Evolutionary conservation across 352 stramenopile genomes (phyloP).

Genomic region (Phytopythium sindhum): DNA sequence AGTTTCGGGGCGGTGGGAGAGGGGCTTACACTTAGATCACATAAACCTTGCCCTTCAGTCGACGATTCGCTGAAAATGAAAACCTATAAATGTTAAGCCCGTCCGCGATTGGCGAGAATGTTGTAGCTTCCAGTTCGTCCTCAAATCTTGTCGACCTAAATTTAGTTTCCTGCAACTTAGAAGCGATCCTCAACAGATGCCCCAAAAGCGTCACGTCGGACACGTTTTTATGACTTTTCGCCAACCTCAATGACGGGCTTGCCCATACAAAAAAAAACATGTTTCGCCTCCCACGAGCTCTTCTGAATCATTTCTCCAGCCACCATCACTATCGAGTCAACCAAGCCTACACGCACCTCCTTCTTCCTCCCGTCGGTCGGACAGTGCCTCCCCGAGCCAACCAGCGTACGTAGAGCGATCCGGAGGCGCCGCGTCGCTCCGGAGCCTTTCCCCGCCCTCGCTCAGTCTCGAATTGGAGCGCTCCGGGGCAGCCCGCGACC

Average conservation of each 20-base stretch:
- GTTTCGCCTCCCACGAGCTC: background rate
- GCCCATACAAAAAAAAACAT: background rate
- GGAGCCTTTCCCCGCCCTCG: background rate
- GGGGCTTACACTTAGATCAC: background rate
- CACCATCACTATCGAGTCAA: too few relatives aligned
- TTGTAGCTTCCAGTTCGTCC: background rate
- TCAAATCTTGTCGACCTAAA: background rate
- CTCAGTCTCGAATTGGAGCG: constrained; percentile 1
- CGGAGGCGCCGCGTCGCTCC: too few relatives aligned
- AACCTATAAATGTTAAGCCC: background rate
- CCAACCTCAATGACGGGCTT: background rate
- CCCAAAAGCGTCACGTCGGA: background rate
- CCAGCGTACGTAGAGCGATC: too few relatives aligned
- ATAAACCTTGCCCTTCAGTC: background rate
- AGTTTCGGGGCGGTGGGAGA: constrained; percentile 3
- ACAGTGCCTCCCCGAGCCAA: too few relatives aligned
- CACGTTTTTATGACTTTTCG: constrained; percentile 1
- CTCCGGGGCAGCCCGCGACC: background rate
- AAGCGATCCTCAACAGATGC: background rate
- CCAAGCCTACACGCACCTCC: too few relatives aligned
- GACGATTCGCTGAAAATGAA: background rate
- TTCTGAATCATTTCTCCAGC: too few relatives aligned
- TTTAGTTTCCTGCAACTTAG: background rate
- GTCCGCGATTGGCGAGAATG: background rate
- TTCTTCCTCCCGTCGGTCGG: too few relatives aligned